Base-by-base conservation (phyloP, 305 asterid species). In the Solanum aculeatissimum region DNA sequence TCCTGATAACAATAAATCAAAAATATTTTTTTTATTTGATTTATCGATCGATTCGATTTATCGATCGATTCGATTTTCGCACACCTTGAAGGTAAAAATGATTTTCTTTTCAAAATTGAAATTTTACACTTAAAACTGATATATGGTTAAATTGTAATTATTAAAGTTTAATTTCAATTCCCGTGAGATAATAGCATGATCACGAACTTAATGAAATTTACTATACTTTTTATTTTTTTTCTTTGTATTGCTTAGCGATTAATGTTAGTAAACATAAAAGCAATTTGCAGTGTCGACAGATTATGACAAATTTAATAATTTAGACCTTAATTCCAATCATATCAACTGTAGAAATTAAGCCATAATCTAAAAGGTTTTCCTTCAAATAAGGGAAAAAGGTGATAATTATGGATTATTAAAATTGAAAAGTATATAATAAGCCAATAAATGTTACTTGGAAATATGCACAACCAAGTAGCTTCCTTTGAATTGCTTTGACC, bases 401-500 rank as follows among this genome's bases (percentile, higher is more conserved):
- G 60, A 74, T 74, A 19, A 40, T 40, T 40, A 16, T 16, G 43
- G 75, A 32, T 38, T 66, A 72, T 75, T 25, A 15, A 75, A 25
- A 29, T 77, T 77, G 29, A 29, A 29, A 51, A 77, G 82, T 77
- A 77, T 51, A 9, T 4, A 51, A 77, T 12, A 77, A 51, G 65
- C 29, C 27, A 51, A 77, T 51, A 5, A 18, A 77, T 51, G 19
- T 51, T 77, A 10, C 16, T 53, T 77, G 7, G 23, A 21, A 32
- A 77, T 10, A 77, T 27, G 12, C 65, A 27, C 27, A 51, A 51
- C n/a, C 29, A 51, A 29, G 18, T 51, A 51, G 47, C 82, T 77
- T 77, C 66, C 82, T 77, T 77, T 77, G 45, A 77, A 77, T 51
- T 77, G 62, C 25, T 77, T 77, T 77, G 82, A 51, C 82, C 82